Evolutionary conservation across 2,329 filamentous ascomycete species (phyloP).

Genomic region (Eutypa lata): DNA sequence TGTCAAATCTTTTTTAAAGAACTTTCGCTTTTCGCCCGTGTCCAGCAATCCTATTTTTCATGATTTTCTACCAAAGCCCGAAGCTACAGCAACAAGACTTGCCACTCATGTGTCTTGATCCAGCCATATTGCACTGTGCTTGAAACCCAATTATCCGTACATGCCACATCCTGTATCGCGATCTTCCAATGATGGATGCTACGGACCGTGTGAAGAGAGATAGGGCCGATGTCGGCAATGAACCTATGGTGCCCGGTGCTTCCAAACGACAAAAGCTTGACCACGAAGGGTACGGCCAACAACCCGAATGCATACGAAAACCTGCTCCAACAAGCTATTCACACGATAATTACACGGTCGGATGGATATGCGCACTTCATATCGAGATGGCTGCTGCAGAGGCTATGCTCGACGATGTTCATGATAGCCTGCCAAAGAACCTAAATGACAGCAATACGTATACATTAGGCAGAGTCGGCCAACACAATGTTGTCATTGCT

Average conservation of each 20-base stretch:
- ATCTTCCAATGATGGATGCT: background rate
- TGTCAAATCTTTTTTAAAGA: too few species aligned
- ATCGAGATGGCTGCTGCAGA: slow-evolving; percentile 27
- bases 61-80: too few species aligned
- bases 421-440: slow-evolving; percentile 9
- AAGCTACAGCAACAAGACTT: too few species aligned
- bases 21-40: too few species aligned
- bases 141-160: too few species aligned
- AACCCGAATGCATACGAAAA: background rate
- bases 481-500: slow-evolving; percentile 15
- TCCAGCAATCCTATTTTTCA: too few species aligned
- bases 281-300: background rate
- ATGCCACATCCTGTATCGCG: background rate
- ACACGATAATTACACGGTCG: slow-evolving; percentile 22
- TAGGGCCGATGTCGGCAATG: background rate
- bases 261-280: background rate
- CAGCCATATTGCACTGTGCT: too few species aligned
- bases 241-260: background rate
- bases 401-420: slow-evolving; percentile 26
- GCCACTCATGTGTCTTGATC: too few species aligned
- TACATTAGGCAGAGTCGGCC: slow-evolving; percentile 14
- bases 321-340: background rate
- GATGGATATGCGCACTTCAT: slow-evolving; percentile 30
- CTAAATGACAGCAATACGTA: slow-evolving; percentile 18
- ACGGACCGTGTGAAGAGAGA: background rate